Evolutionary conservation across 257 asterid genomes (phyloP).

Genomic region (Paulownia fortunei): DNA sequence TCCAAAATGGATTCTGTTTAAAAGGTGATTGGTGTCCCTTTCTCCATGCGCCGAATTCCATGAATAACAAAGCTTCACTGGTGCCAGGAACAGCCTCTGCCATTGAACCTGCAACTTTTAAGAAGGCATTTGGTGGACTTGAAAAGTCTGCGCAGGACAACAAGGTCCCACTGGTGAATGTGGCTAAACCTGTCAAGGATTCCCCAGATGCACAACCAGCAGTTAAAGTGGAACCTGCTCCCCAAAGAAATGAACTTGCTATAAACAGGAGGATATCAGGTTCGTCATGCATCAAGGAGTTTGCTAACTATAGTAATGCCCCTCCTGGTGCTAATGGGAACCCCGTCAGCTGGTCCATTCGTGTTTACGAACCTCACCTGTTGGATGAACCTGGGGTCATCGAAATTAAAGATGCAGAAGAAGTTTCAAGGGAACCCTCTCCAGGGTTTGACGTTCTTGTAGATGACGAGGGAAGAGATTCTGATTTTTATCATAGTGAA

Average conservation of each 20-base stretch:
- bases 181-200: slow-evolving; percentile 29
- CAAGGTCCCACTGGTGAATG: slow-evolving; percentile 35
- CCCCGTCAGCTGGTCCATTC: background rate
- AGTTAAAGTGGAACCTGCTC: slow-evolving; percentile 30
- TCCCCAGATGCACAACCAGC: slow-evolving; percentile 29
- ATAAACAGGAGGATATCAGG: slow-evolving; percentile 18
- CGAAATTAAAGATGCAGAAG: slow-evolving; percentile 35
- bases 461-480: slow-evolving; percentile 46
- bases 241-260: slow-evolving; percentile 28
- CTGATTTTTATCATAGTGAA: slow-evolving; percentile 50
- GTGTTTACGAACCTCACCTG: slow-evolving; percentile 31
- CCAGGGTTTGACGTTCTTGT: slow-evolving; percentile 71
- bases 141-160: slow-evolving; percentile 30
- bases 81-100: slow-evolving; percentile 27
- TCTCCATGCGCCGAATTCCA: slow-evolving; percentile 46
- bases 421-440: slow-evolving; percentile 63
- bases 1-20: slow-evolving; percentile 53
- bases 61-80: slow-evolving; percentile 40
- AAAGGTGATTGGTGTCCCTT: slow-evolving; percentile 66
- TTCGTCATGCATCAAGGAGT: slow-evolving; percentile 20
- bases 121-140: no score
- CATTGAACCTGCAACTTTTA: slow-evolving; percentile 25
- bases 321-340: slow-evolving; percentile 23
- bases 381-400: slow-evolving; percentile 32
- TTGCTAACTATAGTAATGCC: background rate